Conservation (phyloP, 2,329 filamentous ascomycete species). For the Phialocephala sp. region DNA sequence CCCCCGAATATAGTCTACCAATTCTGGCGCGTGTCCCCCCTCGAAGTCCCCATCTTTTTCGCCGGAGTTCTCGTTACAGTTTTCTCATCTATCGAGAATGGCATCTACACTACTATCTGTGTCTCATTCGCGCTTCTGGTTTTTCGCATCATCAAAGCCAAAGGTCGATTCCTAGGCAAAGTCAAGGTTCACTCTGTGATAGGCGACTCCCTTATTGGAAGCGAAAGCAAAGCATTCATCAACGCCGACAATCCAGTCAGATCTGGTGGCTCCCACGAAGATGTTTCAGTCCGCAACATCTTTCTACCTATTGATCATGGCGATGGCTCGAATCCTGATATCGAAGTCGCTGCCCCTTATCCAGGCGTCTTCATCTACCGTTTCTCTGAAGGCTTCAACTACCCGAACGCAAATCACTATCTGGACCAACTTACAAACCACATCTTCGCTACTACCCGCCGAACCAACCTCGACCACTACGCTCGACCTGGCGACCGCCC, state of each 20-base stretch:
- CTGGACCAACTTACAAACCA: slow-evolving; percentile 77
- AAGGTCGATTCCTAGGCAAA: slow-evolving; percentile 81
- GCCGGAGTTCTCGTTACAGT: slow-evolving; percentile 88
- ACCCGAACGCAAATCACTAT: slow-evolving; percentile 90
- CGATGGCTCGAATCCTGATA: slow-evolving; percentile 89
- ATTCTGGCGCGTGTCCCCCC: slow-evolving; percentile 91
- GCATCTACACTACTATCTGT: slow-evolving; percentile 85
- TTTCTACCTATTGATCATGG: slow-evolving; percentile 86
- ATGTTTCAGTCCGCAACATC: slow-evolving; percentile 70
- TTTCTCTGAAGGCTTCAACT: slow-evolving; percentile 94
- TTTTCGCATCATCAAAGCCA: slow-evolving; percentile 82
- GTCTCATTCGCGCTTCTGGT: slow-evolving; percentile 79
- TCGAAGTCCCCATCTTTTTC: slow-evolving; percentile 93
- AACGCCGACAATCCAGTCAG: slow-evolving; percentile 57
- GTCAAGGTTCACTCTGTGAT: slow-evolving; percentile 85
- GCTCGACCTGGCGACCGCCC: slow-evolving; percentile 76
- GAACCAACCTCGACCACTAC: slow-evolving; percentile 74
- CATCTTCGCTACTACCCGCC: slow-evolving; percentile 74
- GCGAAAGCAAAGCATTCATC: slow-evolving; percentile 54
- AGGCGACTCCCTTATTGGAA: slow-evolving; percentile 73
- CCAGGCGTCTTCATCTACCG: slow-evolving; percentile 96
- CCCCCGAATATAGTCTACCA: slow-evolving; percentile 90
- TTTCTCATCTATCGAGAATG: slow-evolving; percentile 87
- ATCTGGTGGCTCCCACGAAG: slow-evolving; percentile 39
- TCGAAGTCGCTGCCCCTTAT: slow-evolving; percentile 80